Base-by-base conservation (phyloP, 2,329 filamentous ascomycete species). In the Aureobasidium mangrovei region DNA sequence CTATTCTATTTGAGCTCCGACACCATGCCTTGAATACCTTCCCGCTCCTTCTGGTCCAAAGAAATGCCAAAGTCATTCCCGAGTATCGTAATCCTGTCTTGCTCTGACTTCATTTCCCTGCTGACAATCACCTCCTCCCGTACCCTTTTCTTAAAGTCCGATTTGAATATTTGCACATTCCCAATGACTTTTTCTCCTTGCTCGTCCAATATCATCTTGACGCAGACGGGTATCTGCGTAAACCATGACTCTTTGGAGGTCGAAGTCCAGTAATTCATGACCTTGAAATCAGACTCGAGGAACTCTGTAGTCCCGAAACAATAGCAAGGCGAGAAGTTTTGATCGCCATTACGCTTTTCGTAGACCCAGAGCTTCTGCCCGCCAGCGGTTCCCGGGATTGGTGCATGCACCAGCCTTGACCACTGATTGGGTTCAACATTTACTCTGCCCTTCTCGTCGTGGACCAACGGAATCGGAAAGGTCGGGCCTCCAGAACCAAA, bases 301-400 rank as follows among this genome's bases (percentile, higher is more conserved):
- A 85, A 86, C 65, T 86, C 83, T 12, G 77, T 71, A 57, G 85
- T 80, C 2, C 77, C 76, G 65, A 89, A 90, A 57, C 76, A 79
- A 65, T 87, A 88, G 45, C 75, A 77, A 1, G 78, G 71, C 26
- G 75, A 71, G 80, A 84, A 90, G 2, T 72, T 70, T 44, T 67
- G 70, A 0, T 75, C 68, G 0, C 67, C 51, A 8, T 54, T 54
- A 63, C 18, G 66, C 60, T 62, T 62, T 56, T 74, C 69, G 51
- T 70, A 74, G 7, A 73, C 69, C 73, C 73, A 75, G 4, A 74
- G 59, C 26, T 72, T 67, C 54, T 71, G 70, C 40, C 62, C 55
- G 10, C 59, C 56, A 9, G 64, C 61, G 4, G 62, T 58, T 41
- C 70, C 68, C 2, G 60, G 65, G 42, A 54, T 47, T 28, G 44